These are phyloP conservation scores for Aspergillus texensis DNA, from an alignment of 2,329 filamentous ascomycete genomes.

Conservation along the genomic window DNA sequence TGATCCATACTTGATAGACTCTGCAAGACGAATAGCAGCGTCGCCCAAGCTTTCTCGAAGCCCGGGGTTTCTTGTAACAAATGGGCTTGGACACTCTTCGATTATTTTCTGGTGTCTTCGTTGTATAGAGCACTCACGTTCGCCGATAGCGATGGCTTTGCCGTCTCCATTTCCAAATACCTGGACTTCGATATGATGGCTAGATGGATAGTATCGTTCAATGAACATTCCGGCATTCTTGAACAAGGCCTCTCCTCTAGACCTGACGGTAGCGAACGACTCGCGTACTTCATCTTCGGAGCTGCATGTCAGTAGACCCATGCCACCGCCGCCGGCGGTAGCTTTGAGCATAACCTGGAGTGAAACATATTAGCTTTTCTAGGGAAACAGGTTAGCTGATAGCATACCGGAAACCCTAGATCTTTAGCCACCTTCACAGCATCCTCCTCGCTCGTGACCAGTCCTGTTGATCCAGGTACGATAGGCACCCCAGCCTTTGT, in stretches of 20 bases:
- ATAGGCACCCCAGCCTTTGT: constrained; percentile 56
- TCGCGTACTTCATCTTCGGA: constrained; percentile 68
- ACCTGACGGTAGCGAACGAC: constrained; percentile 72
- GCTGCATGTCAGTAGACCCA: constrained; percentile 78
- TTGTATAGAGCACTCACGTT: constrained; percentile 87
- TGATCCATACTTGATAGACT: constrained; percentile 69
- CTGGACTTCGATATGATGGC: constrained; percentile 86
- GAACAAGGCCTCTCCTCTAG: constrained; percentile 76
- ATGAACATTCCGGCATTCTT: constrained; percentile 83
- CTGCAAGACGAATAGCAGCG: constrained; percentile 69
- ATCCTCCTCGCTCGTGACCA: constrained; percentile 52
- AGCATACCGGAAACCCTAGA: constrained; percentile 53
- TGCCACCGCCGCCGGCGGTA: constrained; percentile 78
- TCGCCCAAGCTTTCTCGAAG: constrained; percentile 66
- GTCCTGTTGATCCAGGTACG: constrained; percentile 56
- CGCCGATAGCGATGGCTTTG: constrained; percentile 79
- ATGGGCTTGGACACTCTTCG: constrained; percentile 83
- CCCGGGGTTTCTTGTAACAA: constrained; percentile 55
- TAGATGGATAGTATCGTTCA: constrained; percentile 77
- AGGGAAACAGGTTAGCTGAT: not conserved
- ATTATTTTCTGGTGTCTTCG: constrained; percentile 87
- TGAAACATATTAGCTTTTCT: constrained; percentile 4
- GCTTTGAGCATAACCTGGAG: constrained; percentile 73
- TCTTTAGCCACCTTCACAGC: constrained; percentile 47
- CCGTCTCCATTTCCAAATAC: constrained; percentile 83